Evolutionary conservation across 2,329 filamentous ascomycete species (phyloP).

Genomic region (Alternaria hordeiaustralica): DNA sequence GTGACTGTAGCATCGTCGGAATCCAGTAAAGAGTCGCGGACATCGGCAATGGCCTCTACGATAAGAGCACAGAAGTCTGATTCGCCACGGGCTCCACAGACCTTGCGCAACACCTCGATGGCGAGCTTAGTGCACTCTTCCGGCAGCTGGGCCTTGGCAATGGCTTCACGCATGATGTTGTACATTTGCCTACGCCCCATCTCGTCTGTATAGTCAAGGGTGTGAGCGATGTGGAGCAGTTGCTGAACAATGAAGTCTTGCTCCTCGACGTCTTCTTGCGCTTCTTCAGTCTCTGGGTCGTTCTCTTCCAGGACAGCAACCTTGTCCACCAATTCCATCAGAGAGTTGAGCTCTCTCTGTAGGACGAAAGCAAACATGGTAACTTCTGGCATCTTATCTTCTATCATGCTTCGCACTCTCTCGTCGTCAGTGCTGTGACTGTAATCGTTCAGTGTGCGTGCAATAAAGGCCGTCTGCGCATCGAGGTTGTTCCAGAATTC

Average conservation of each 20-base stretch:
- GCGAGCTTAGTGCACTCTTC: slow-evolving; percentile 91
- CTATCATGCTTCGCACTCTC: slow-evolving; percentile 76
- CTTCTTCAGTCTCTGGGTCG: slow-evolving; percentile 65
- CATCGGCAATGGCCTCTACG: slow-evolving; percentile 92
- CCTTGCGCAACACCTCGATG: slow-evolving; percentile 79
- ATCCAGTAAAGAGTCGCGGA: slow-evolving; percentile 86
- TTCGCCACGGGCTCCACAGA: slow-evolving; percentile 82
- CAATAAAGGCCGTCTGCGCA: slow-evolving; percentile 88
- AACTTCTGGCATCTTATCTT: slow-evolving; percentile 95
- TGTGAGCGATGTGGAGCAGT: slow-evolving; percentile 87
- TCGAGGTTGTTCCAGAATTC: slow-evolving; percentile 81
- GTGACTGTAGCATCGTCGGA: slow-evolving; percentile 68
- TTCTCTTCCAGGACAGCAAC: slow-evolving; percentile 62
- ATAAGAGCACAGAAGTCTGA: slow-evolving; percentile 85
- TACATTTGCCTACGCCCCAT: slow-evolving; percentile 97
- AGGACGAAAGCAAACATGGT: slow-evolving; percentile 88
- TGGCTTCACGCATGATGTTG: slow-evolving; percentile 80
- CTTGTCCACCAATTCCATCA: slow-evolving; percentile 67
- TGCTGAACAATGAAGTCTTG: slow-evolving; percentile 97
- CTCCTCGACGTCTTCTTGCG: slow-evolving; percentile 83
- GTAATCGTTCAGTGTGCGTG: slow-evolving; percentile 92
- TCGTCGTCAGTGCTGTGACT: slow-evolving; percentile 77
- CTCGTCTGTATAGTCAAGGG: slow-evolving; percentile 96
- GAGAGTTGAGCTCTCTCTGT: slow-evolving; percentile 75
- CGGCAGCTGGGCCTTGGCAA: slow-evolving; percentile 85